Percentiles rank a stretch among this genome's conserved stretches.
Conservation (phyloP, 2,329 filamentous ascomycete genomes). For the Nigrospora sphaerica region DNA sequence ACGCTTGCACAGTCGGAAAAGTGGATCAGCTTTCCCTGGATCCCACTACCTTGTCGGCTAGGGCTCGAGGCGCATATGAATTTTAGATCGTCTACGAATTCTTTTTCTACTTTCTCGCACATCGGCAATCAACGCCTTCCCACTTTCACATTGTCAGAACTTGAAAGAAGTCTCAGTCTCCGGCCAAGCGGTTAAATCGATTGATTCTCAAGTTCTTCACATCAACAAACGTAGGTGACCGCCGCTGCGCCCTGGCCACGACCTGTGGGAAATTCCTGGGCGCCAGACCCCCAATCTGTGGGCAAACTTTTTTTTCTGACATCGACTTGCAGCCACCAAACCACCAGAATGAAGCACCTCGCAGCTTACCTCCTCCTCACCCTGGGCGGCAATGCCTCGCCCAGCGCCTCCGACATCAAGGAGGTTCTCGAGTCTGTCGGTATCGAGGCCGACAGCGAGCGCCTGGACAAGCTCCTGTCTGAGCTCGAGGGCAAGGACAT, state of each 20-base stretch:
- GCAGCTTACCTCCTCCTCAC: constrained; percentile 96
- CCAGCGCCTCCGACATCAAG: constrained; percentile 82
- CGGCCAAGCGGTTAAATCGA: constrained; percentile 99
- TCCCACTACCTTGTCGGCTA: too few relatives aligned
- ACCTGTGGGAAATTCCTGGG: too few relatives aligned
- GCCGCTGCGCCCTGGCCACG: too few relatives aligned
- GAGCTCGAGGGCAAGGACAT: constrained; percentile 92
- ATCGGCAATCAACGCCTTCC: not conserved
- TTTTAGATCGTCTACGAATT: not conserved
- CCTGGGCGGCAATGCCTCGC: constrained; percentile 87
- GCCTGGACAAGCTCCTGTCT: constrained; percentile 76
- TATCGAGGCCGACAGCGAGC: constrained; percentile 85
- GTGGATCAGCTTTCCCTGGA: too few relatives aligned
- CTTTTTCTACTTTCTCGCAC: not conserved
- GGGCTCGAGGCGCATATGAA: not conserved
- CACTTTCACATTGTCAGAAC: constrained; percentile 46
- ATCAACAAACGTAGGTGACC: constrained; percentile 5
- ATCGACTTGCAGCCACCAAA: constrained; percentile 22
- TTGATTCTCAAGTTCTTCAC: constrained; percentile 83
- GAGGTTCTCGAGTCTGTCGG: constrained; percentile 85
- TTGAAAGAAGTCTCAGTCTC: constrained; percentile 94
- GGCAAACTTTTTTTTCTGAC: not conserved
- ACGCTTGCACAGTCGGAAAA: too few relatives aligned
- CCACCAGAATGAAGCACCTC: constrained; percentile 96
- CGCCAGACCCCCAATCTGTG: not conserved